Conservation (phyloP, 495 filamentous ascomycete species). For the Aspergillus wentii region DNA sequence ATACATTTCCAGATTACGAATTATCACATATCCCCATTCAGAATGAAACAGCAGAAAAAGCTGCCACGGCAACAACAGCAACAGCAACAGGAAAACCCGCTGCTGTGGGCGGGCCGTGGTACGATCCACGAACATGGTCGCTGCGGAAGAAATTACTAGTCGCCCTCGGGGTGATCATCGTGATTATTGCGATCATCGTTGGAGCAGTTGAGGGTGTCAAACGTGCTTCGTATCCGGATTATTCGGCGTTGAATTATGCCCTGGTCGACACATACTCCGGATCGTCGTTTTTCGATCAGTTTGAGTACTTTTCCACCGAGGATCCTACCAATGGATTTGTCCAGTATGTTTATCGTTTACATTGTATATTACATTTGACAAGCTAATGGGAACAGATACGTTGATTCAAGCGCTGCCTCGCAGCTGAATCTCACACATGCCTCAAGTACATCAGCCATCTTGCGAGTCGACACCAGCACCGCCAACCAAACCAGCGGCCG, state of each 20-base stretch:
- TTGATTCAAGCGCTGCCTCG: slow-evolving; percentile 13
- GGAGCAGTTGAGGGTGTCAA: slow-evolving; percentile 41
- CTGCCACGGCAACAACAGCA: too few relatives aligned
- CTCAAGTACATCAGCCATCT: slow-evolving; percentile 33
- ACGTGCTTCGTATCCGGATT: slow-evolving; percentile 44
- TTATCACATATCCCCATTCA: too few relatives aligned
- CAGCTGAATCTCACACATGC: slow-evolving; percentile 41
- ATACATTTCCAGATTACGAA: too few relatives aligned
- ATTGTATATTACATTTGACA: too few relatives aligned
- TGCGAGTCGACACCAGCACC: slow-evolving; percentile 42
- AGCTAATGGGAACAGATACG: too few relatives aligned
- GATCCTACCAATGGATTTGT: slow-evolving; percentile 41
- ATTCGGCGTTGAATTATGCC: slow-evolving; percentile 36
- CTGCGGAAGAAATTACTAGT: slow-evolving; percentile 14
- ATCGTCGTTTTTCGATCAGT: slow-evolving; percentile 38
- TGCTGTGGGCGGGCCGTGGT: too few relatives aligned
- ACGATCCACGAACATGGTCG: slow-evolving; percentile 18
- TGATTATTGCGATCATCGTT: slow-evolving; percentile 42
- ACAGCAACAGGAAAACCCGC: too few relatives aligned
- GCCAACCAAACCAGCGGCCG: slow-evolving; percentile 29
- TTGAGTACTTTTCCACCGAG: slow-evolving; percentile 40
- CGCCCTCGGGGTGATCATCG: slow-evolving; percentile 23
- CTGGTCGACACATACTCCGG: slow-evolving; percentile 40
- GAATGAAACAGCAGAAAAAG: too few relatives aligned
- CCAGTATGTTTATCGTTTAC: too few relatives aligned